Evolutionary conservation across 805 yeast genomes (phyloP).

Genomic region (Lachancea nothofagi): DNA sequence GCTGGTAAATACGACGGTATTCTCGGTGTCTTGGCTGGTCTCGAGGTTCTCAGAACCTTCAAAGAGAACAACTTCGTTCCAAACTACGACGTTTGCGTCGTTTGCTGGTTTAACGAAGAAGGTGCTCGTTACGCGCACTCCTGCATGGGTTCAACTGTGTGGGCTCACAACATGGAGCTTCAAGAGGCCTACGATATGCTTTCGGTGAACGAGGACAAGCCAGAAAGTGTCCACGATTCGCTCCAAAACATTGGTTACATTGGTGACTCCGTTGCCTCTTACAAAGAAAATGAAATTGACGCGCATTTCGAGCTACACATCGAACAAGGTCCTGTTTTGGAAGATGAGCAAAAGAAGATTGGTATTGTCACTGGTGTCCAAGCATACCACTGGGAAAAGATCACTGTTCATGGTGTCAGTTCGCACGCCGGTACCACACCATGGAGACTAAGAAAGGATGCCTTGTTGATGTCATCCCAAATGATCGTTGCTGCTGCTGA

Average conservation of each 20-base stretch:
- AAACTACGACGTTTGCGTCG: conserved; percentile 58
- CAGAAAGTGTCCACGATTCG: conserved; percentile 49
- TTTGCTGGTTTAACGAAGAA: conserved; percentile 74
- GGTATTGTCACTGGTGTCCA: conserved; percentile 67
- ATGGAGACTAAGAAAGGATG: conserved; percentile 53
- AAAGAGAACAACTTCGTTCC: conserved; percentile 54
- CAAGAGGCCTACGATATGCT: conserved; percentile 47
- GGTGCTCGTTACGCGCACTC: conserved; percentile 71
- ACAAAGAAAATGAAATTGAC: conserved; percentile 48
- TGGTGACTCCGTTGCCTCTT: conserved; percentile 46
- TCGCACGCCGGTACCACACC: conserved; percentile 77
- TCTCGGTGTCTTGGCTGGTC: conserved; percentile 59
- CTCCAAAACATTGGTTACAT: conserved; percentile 56
- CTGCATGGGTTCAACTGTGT: conserved; percentile 60
- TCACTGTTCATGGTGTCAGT: conserved; percentile 55
- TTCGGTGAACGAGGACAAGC: conserved; percentile 48
- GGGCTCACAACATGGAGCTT: conserved; percentile 48
- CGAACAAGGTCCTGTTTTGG: conserved; percentile 72
- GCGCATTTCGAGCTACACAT: conserved; percentile 73
- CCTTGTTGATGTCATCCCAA: conserved; percentile 51
- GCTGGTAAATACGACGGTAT: conserved; percentile 77
- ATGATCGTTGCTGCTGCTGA: conserved; percentile 53
- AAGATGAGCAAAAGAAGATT: conserved; percentile 47
- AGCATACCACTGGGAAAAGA: conserved; percentile 57
- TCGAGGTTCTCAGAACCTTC: conserved; percentile 61